Base-by-base conservation (phyloP, 2,329 filamentous ascomycete species). In the Sclerotinia minor region DNA sequence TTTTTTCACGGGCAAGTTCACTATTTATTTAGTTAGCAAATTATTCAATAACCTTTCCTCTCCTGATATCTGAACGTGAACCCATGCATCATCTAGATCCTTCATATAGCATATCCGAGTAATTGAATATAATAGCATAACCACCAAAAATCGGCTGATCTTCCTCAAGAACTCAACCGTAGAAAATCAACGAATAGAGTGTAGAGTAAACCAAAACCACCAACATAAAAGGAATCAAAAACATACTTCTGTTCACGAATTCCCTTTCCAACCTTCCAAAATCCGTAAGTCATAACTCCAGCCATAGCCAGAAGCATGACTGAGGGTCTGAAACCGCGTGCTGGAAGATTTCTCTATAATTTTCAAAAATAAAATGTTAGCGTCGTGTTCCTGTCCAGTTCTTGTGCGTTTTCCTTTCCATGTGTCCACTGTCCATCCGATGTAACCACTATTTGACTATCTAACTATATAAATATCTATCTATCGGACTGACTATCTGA, bases 1-100 rank as follows among this genome's bases (percentile, higher is more conserved):
- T 95, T 85, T 98, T 99, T 79, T 99, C 95, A 75, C 95, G 92
- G 71, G 89, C 92, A 73, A 97, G 89, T 81, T 99, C 95, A 78
- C 94, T 97, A 76, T 67, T 52, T 41, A 15, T 44, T 35, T n/a
- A 45, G 59, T 71, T 50, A 72, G 69, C 50, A 7, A 52, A 6
- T 38, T 65, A 38, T 53, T 6, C 35, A 13, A 11, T 15, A 9
- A 21, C 11, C 5, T 21, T 19, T 54, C 52, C 13, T 50, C 13
- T n/a, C 19, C 19, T n/a, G 19, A 2, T n/a, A 7, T 38, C 15
- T 38, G 29, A 38, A 15, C 15, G 5, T n/a, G 5, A 4, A 38
- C 4, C n/a, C 35, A 11, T 7, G 21, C 1, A 41, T 19, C 38
- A 38, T 57, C 6, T 21, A 57, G 19, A 35, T n/a, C n/a, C 32